Evolutionary conservation across 1,284 basidiomycete species (phyloP).

Genomic region (Earliella scabrosa): DNA sequence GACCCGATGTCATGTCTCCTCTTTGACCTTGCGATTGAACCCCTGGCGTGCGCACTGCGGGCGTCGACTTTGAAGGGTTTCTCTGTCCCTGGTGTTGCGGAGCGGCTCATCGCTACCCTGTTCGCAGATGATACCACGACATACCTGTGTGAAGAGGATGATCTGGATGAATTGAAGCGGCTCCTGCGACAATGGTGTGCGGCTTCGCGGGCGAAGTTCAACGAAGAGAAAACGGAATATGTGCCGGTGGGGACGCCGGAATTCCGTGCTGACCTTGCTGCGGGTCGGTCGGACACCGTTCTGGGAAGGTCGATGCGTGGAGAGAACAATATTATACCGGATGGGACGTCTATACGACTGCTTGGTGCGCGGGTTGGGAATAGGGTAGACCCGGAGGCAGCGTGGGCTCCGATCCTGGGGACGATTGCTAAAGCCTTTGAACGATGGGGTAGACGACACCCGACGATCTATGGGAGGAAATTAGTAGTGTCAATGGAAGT

Average conservation of each 20-base stretch:
- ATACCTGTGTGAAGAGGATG: conserved; percentile 35
- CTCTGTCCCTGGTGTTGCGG: conserved; percentile 22
- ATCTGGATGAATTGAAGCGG: conserved; percentile 15
- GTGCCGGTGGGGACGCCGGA: conserved; percentile 33
- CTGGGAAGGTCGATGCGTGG: not conserved
- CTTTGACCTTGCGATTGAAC: no score
- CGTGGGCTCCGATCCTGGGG: not conserved
- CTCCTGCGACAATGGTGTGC: conserved; percentile 34
- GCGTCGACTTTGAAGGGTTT: conserved; percentile 36
- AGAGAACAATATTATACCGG: conserved; percentile 14
- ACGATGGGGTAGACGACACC: conserved; percentile 22
- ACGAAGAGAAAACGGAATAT: conserved; percentile 38
- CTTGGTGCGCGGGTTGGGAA: conserved; percentile 38
- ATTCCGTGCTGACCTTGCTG: conserved; percentile 17
- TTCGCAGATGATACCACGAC: no score
- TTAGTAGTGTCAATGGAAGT: conserved; percentile 28
- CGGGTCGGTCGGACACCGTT: not conserved
- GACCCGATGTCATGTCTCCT: conserved; percentile 38
- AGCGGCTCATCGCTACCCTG: conserved; percentile 28
- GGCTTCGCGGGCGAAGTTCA: conserved; percentile 39
- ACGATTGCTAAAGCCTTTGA: not conserved
- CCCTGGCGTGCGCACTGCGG: conserved; percentile 34
- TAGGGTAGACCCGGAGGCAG: not conserved
- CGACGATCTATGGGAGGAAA: conserved; percentile 22
- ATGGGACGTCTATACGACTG: conserved; percentile 28